Base-by-base conservation (phyloP, 352 stramenopile genomes). In the Elongisporangium senticosum region DNA sequence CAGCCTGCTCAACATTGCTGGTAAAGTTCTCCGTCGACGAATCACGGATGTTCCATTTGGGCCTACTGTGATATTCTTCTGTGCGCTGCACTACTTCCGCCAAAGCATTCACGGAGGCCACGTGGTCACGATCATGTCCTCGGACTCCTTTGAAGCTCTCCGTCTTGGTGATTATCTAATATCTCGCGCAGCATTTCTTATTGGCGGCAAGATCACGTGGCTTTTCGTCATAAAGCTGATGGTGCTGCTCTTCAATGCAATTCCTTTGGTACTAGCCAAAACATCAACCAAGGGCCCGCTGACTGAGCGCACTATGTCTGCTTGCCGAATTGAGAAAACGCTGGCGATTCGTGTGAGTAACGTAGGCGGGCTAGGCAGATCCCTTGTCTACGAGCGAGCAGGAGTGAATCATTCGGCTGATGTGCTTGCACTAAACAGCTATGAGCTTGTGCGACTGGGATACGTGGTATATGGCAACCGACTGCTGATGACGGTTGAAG, bases 221-320 rank as follows among this genome's bases (percentile, higher is more conserved):
- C 63, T 82, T 13, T 74, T 79, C n/a, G n/a, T 53, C n/a, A 49
- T 79, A 40, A 86, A 86, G 49, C 17, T 83, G n/a, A 59, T 55
- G 15, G 20, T 81, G 23, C 58, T 83, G 13, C 63, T 43, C 0
- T 26, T 81, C 54, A 82, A 76, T 43, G 49, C 72, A 0, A 23
- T 80, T 28, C 70, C 72, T 23, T 49, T 86, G 2, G 15, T 74
- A 4, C 52, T 83, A 3, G 65, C 59, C 20, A 55, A 43, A 2
- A 64, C 23, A 3, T 40, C 55, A 19, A 54, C 62, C 1, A 59
- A 62, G 40, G 56, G 64, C 1, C 51, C 49, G 15, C 58, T 51
- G 17, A 14, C 56, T 52, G 52, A 60, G 43, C 19, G 26, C 3
- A 19, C 22, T 4, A 40, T 19, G 15, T 8, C 22, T 15, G 33